A percentile compares a stretch with the other conserved stretches of the same genome.
These are phyloP conservation scores for Talaromyces sp. DNA, from an alignment of 2,329 filamentous ascomycete genomes.

Conservation along the genomic window DNA sequence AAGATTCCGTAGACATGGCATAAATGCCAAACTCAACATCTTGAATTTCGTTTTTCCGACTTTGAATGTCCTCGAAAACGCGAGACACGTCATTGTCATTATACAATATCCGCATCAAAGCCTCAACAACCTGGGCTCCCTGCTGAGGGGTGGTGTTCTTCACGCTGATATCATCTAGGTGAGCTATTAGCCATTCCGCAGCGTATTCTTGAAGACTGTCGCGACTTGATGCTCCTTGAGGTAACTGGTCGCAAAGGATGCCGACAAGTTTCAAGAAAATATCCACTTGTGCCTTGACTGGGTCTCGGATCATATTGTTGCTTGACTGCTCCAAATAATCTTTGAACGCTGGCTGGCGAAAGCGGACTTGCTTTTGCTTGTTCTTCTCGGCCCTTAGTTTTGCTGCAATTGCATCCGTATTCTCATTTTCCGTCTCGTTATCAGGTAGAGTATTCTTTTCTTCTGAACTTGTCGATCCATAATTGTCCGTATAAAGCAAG, in stretches of 20 bases:
- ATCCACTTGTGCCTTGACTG: background rate
- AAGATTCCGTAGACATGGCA: background rate
- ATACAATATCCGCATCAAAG: background rate
- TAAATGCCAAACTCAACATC: background rate
- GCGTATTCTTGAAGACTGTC: constrained; percentile 1
- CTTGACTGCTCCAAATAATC: background rate
- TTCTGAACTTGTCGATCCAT: background rate
- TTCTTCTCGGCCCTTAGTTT: background rate
- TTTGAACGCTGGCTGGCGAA: constrained; percentile 1
- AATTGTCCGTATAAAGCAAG: constrained; percentile 1
- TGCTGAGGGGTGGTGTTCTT: background rate
- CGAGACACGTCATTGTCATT: background rate
- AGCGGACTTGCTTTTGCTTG: background rate
- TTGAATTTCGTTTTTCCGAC: background rate
- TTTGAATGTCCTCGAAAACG: background rate
- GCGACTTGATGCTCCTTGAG: background rate
- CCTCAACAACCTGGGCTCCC: constrained; percentile 1
- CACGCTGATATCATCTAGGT: background rate
- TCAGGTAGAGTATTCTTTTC: background rate
- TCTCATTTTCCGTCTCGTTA: background rate
- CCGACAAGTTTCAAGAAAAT: background rate
- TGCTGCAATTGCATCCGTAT: background rate
- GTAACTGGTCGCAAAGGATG: background rate
- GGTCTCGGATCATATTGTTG: constrained; percentile 3
- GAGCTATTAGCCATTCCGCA: background rate